Evolutionary conservation across 2,329 filamentous ascomycete genomes (phyloP).

Genomic region (Colletotrichum orchidophilum): DNA sequence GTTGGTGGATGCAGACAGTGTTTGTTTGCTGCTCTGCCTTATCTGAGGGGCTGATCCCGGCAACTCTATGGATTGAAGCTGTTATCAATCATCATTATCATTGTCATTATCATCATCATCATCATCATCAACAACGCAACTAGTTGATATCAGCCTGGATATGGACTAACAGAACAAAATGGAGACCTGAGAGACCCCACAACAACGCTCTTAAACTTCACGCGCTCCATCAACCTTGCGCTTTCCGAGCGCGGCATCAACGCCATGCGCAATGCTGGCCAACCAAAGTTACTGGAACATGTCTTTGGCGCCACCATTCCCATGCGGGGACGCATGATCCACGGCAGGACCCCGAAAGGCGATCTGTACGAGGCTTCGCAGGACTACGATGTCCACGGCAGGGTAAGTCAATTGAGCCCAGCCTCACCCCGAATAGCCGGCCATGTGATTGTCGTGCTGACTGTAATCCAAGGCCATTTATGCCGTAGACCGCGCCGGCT

Average conservation of each 20-base stretch:
- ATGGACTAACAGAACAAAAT: neutral
- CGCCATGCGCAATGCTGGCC: constrained; percentile 78
- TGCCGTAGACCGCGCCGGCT: constrained; percentile 82
- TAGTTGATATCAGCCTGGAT: neutral
- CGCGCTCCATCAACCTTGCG: constrained; percentile 97
- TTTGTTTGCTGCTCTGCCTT: neutral
- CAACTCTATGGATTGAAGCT: neutral
- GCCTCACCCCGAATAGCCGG: accelerated
- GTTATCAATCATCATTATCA: neutral
- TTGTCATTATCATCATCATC: too few species aligned
- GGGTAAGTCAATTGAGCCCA: constrained; percentile 62
- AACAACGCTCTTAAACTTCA: constrained; percentile 91
- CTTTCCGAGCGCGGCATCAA: constrained; percentile 94
- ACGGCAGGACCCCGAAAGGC: constrained; percentile 73
- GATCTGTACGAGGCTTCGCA: constrained; percentile 81
- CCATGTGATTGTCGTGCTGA: neutral
- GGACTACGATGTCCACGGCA: constrained; percentile 87
- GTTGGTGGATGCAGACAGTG: neutral
- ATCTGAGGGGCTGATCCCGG: too few species aligned
- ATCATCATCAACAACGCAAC: neutral
- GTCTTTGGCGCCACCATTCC: constrained; percentile 85
- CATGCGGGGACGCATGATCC: constrained; percentile 97
- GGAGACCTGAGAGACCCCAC: constrained; percentile 86
- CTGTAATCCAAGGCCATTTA: constrained; percentile 71
- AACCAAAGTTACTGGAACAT: constrained; percentile 73